Conservation (phyloP, 2,329 filamentous ascomycete species). For the Chaetomiaceae sp. region DNA sequence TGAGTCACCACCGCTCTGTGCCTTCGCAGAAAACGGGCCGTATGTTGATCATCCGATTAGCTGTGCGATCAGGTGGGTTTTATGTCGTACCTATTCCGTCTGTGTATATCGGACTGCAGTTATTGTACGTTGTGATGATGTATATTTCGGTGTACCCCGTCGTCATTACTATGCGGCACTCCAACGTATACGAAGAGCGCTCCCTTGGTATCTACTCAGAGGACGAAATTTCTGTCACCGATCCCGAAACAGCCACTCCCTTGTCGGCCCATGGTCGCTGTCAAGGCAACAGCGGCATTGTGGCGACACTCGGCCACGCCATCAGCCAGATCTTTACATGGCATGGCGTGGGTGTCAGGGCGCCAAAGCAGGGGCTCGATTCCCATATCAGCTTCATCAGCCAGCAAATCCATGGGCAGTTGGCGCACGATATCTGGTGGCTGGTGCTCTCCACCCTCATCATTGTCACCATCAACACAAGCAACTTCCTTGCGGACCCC, state of each 20-base stretch:
- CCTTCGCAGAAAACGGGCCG: too few species aligned
- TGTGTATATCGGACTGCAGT: slow-evolving; percentile 53
- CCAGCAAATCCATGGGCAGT: slow-evolving; percentile 55
- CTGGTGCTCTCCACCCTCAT: slow-evolving; percentile 55
- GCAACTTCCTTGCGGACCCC: slow-evolving; percentile 49
- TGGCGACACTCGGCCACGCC: slow-evolving; percentile 16
- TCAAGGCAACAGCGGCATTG: slow-evolving; percentile 12
- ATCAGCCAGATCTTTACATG: slow-evolving; percentile 39
- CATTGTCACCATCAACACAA: slow-evolving; percentile 55
- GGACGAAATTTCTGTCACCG: slow-evolving; percentile 23
- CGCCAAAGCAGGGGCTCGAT: slow-evolving; percentile 40
- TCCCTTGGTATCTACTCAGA: slow-evolving; percentile 57
- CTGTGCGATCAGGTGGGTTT: slow-evolving; percentile 62
- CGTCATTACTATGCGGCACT: slow-evolving; percentile 60
- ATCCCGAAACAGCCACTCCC: slow-evolving; percentile 21
- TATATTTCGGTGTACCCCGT: slow-evolving; percentile 62
- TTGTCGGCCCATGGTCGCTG: background rate
- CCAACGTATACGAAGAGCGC: slow-evolving; percentile 68
- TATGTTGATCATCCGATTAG: slow-evolving; percentile 27
- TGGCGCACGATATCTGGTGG: slow-evolving; percentile 64
- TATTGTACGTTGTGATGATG: slow-evolving; percentile 63
- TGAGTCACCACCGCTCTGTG: too few species aligned
- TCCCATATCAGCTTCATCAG: slow-evolving; percentile 49
- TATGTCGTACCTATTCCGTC: slow-evolving; percentile 58
- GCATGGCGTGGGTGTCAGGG: slow-evolving; percentile 39